These are phyloP conservation scores for Boletellus emodensis DNA, from an alignment of 768 basidiomycete species.

Conservation along the genomic window DNA sequence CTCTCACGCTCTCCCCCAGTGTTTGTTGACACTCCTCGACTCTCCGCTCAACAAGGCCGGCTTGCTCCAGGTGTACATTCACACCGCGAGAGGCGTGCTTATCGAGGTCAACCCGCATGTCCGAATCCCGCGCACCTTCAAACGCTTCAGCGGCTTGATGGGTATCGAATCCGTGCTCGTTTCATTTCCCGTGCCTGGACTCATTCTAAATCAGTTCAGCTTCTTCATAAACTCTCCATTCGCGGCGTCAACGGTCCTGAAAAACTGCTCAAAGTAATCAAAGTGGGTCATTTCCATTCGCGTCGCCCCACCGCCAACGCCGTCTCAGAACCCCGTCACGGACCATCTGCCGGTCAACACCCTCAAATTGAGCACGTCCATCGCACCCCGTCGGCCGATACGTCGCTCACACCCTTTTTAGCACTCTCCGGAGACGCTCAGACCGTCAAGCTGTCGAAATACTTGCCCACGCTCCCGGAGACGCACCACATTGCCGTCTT, in stretches of 20 bases:
- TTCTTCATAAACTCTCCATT: constrained; percentile 93
- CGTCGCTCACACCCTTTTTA: constrained; percentile 28
- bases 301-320: constrained; percentile 1
- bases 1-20: constrained; percentile 46
- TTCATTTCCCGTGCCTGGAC: neutral
- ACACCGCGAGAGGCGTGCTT: constrained; percentile 92
- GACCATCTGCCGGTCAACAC: constrained; percentile 96
- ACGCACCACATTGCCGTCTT: constrained; percentile 92
- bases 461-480: constrained; percentile 79
- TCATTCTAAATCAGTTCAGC: constrained; percentile 64
- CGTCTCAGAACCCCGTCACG: constrained; percentile 77
- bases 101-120: constrained; percentile 99
- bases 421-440: constrained; percentile 91
- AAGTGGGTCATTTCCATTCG: constrained; percentile 44
- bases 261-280: constrained; percentile 95
- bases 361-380: constrained; percentile 82
- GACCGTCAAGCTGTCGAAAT: constrained; percentile 73
- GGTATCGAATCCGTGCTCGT: constrained; percentile 44
- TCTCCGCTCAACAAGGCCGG: constrained; percentile 98
- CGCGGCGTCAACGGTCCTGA: constrained; percentile 95
- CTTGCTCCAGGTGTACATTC: constrained; percentile 94
- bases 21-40: constrained; percentile 91
- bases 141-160: constrained; percentile 98
- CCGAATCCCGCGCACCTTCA: constrained; percentile 96
- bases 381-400: neutral